phyloP scores from a whole-genome alignment of 345 rosid genomes.

The Citrus maxima region DNA sequence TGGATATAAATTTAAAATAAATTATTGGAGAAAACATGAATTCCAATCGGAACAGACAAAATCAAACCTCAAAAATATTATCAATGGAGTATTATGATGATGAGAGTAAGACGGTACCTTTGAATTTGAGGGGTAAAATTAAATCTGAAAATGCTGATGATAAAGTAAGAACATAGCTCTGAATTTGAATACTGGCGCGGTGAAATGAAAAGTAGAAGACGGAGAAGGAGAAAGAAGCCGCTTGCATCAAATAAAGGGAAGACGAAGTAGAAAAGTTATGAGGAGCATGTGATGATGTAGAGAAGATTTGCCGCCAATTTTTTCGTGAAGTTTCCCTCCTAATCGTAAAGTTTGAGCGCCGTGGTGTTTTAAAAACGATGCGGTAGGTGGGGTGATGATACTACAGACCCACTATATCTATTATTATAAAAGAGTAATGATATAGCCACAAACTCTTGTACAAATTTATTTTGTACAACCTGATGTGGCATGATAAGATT shows the following conservation, averaged over 20 bases:
- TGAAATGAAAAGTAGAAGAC: neutral
- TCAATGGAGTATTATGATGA: neutral
- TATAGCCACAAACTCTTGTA: too few relatives aligned
- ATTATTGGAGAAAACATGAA: neutral
- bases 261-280: neutral
- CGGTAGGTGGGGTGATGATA: neutral
- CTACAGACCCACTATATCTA: too few relatives aligned
- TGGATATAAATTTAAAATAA: neutral
- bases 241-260: neutral
- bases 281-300: neutral
- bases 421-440: too few relatives aligned
- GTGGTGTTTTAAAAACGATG: neutral
- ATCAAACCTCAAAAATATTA: neutral
- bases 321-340: slow-evolving; percentile 21
- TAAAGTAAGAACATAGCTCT: neutral
- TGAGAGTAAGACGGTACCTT: too few relatives aligned
- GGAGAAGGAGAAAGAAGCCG: neutral
- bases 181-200: neutral
- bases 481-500: too few relatives aligned
- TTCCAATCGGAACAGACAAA: neutral
- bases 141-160: too few relatives aligned
- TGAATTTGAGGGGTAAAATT: too few relatives aligned
- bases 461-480: too few relatives aligned
- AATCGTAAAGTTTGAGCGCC: neutral
- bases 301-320: slow-evolving; percentile 8